Evolutionary conservation across 257 asterid genomes (phyloP).

Genomic region (Jaltomata sinuosa): DNA sequence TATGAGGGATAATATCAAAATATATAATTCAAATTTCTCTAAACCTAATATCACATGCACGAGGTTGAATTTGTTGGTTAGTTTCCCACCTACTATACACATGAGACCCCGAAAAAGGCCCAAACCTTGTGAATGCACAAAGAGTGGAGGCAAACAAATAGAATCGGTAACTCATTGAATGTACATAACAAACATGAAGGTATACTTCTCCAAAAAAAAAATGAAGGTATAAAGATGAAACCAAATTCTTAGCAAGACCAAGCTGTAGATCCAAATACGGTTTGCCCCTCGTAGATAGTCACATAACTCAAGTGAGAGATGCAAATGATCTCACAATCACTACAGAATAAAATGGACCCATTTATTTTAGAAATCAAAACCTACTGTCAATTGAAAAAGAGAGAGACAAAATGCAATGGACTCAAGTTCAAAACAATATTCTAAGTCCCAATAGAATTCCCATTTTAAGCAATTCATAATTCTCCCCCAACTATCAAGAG

Average conservation of each 20-base stretch:
- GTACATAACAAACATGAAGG: neutral
- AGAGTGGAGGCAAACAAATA: neutral
- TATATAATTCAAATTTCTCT: too few species aligned
- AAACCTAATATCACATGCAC: neutral
- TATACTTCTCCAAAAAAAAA: neutral
- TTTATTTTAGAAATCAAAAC: neutral
- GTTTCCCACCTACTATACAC: neutral
- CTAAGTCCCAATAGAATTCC: neutral
- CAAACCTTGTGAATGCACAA: neutral
- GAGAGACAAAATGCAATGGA: neutral
- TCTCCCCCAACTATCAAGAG: neutral
- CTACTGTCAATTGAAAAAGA: neutral
- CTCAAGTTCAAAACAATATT: neutral
- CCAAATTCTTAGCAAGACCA: neutral
- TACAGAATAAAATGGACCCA: neutral
- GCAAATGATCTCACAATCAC: conserved; percentile 1
- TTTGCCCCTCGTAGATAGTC: neutral
- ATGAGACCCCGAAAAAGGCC: neutral
- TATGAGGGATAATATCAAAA: neutral
- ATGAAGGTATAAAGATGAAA: neutral
- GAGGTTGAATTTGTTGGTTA: neutral
- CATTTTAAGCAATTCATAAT: neutral
- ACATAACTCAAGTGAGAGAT: neutral
- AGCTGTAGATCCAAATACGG: neutral
- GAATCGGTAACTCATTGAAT: neutral